These are phyloP conservation scores for Aciculoconidium aculeatum DNA, from an alignment of 805 yeast genomes.

Conservation along the genomic window DNA sequence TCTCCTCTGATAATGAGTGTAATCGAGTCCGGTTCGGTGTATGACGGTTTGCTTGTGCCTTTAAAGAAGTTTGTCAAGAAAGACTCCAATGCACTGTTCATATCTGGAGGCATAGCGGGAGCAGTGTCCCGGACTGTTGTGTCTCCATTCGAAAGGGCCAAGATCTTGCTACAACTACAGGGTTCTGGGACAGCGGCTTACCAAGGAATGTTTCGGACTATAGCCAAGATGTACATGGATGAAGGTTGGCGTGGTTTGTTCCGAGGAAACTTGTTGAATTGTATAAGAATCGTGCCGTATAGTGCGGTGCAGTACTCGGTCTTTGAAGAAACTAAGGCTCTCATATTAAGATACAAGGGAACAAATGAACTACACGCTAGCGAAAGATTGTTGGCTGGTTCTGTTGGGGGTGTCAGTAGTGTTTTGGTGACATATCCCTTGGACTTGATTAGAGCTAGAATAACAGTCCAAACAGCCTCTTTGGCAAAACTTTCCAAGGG, in stretches of 20 bases:
- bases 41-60: too few relatives aligned
- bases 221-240: constrained; percentile 72
- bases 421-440: constrained; percentile 86
- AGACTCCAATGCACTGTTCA: constrained; percentile 56
- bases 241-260: constrained; percentile 91
- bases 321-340: constrained; percentile 56
- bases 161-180: constrained; percentile 86
- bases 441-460: constrained; percentile 84
- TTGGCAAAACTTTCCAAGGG: constrained; percentile 44
- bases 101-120: constrained; percentile 75
- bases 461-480: constrained; percentile 82
- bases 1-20: too few relatives aligned
- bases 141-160: constrained; percentile 92
- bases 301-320: constrained; percentile 91
- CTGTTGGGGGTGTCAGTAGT: constrained; percentile 72
- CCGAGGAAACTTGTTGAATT: constrained; percentile 87
- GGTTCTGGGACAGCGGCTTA: constrained; percentile 49
- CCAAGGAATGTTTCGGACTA: constrained; percentile 71
- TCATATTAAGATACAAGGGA: constrained; percentile 24
- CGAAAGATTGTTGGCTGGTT: constrained; percentile 71
- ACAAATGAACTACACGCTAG: constrained; percentile 36
- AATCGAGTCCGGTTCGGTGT: too few relatives aligned
- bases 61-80: constrained; percentile 26
- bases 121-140: constrained; percentile 85
- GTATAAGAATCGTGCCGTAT: constrained; percentile 87